These are phyloP conservation scores for Echites panduratus DNA, from an alignment of 257 asterid genomes.

Conservation along the genomic window DNA sequence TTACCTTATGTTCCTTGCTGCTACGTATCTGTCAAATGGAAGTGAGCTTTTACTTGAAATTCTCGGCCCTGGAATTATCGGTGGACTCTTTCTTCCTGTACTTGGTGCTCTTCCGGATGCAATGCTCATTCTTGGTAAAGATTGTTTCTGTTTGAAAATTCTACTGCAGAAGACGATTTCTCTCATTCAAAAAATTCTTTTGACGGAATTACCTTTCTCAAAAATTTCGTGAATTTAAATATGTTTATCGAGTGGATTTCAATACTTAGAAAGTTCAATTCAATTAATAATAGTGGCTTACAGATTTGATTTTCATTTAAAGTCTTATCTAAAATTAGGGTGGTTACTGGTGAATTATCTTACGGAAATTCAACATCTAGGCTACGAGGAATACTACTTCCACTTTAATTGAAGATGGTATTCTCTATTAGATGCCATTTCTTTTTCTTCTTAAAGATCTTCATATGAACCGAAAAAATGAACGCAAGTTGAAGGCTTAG, in stretches of 20 bases:
- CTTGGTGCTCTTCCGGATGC: conserved; percentile 99
- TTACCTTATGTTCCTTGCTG: conserved; percentile 72
- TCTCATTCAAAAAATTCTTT: not conserved
- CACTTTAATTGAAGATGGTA: not conserved
- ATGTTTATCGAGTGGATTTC: not conserved
- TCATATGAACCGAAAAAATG: no score
- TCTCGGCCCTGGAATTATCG: conserved; percentile 83
- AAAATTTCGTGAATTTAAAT: not conserved
- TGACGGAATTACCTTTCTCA: not conserved
- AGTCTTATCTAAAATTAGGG: not conserved
- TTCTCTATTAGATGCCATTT: not conserved
- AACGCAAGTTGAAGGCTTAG: no score
- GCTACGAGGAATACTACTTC: not conserved
- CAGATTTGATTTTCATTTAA: not conserved
- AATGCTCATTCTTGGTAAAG: conserved; percentile 72
- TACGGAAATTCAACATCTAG: not conserved
- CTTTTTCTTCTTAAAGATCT: not conserved
- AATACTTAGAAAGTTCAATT: not conserved
- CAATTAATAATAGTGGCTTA: not conserved
- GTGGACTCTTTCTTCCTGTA: conserved; percentile 79
- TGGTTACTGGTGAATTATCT: not conserved
- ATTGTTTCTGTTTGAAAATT: not conserved
- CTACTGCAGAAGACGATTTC: not conserved
- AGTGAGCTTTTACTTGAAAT: conserved; percentile 87
- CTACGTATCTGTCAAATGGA: conserved; percentile 67